Evolutionary conservation across 257 asterid species (phyloP).

Genomic region (Gentiana macrophylla): DNA sequence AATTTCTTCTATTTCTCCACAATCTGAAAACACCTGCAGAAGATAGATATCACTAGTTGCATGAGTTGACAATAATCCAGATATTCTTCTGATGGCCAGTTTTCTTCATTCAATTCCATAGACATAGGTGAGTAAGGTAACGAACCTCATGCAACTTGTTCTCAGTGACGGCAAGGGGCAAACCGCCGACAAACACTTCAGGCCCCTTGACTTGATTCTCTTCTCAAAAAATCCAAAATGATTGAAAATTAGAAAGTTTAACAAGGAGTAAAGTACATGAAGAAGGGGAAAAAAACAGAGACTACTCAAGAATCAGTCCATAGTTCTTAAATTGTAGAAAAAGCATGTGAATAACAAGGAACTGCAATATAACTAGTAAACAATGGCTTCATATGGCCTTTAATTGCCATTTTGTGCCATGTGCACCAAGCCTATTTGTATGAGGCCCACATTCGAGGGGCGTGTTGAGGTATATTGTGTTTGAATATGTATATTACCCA

Average conservation of each 20-base stretch:
- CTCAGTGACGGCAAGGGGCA: conserved; percentile 50
- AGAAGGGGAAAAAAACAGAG: neutral
- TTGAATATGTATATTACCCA: too few species aligned
- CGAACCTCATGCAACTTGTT: conserved; percentile 53
- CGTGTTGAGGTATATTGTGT: too few species aligned
- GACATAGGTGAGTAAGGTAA: conserved; percentile 3
- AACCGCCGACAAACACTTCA: conserved; percentile 87
- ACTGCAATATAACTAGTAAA: too few species aligned
- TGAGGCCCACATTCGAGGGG: too few species aligned
- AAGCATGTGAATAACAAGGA: too few species aligned
- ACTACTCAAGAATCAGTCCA: neutral
- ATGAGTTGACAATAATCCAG: neutral
- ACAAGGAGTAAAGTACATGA: neutral
- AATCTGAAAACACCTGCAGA: conserved; percentile 59
- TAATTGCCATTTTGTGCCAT: too few species aligned
- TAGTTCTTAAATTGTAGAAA: too few species aligned
- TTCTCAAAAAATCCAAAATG: neutral
- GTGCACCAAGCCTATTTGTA: too few species aligned
- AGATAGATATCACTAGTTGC: conserved; percentile 6
- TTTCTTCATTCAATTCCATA: neutral
- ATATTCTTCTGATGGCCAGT: neutral
- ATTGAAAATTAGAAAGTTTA: neutral
- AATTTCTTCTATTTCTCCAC: conserved; percentile 69
- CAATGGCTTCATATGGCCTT: too few species aligned
- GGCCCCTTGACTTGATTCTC: conserved; percentile 35